These are phyloP conservation scores for Bruguiera sexangula DNA, from an alignment of 345 rosid genomes.

Conservation along the genomic window DNA sequence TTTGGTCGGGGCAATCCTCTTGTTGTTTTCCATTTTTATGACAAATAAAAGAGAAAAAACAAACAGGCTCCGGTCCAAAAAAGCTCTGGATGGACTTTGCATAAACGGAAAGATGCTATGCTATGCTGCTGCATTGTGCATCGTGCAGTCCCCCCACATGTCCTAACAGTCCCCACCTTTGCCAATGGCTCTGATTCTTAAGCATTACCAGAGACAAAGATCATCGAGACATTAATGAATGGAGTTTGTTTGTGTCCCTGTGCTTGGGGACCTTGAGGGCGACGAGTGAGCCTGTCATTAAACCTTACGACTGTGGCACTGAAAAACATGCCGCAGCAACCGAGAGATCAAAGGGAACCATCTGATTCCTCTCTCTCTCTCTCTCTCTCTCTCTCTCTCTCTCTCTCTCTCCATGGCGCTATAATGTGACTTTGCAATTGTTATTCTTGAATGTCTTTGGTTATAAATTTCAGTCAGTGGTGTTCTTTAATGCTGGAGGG, in stretches of 20 bases:
- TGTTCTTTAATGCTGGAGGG: conserved; percentile 21
- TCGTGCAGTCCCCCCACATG: neutral
- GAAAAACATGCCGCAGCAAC: conserved; percentile 54
- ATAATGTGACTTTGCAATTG: neutral
- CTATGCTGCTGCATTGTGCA: neutral
- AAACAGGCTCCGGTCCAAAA: no score
- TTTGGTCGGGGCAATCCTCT: no score
- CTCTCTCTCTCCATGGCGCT: neutral
- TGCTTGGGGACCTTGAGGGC: conserved; percentile 33
- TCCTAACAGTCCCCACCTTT: neutral
- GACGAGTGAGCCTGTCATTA: conserved; percentile 35
- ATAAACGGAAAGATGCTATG: conserved; percentile 27
- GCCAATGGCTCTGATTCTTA: conserved; percentile 25
- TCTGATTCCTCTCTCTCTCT: conserved; percentile 11
- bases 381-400: conserved; percentile 9
- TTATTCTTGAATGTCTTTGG: conserved; percentile 12
- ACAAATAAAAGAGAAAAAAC: no score
- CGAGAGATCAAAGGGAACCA: conserved; percentile 15
- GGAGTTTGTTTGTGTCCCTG: conserved; percentile 40
- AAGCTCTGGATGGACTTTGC: no score
- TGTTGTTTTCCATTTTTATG: no score
- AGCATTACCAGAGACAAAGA: conserved; percentile 10
- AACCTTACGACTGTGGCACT: conserved; percentile 52
- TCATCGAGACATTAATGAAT: conserved; percentile 6
- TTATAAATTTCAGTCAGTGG: conserved; percentile 32